Evolutionary conservation across 805 yeast species (phyloP).

Genomic region (Clavispora asparagi): DNA sequence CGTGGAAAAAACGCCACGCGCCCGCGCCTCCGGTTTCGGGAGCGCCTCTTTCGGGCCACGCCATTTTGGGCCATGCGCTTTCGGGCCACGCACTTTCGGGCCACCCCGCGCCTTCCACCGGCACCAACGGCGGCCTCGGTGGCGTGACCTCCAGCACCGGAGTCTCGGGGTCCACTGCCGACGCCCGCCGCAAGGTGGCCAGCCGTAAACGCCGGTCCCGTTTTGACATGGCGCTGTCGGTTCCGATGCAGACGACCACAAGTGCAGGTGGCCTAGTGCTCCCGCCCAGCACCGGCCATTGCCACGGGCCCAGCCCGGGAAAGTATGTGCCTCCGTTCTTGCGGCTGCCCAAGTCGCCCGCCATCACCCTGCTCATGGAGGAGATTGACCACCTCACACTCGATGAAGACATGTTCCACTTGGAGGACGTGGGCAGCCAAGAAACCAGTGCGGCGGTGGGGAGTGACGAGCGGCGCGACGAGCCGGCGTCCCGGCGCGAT

Average conservation of each 20-base stretch:
- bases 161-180: not conserved
- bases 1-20: constrained; percentile 22
- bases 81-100: not conserved
- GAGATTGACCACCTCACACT: constrained; percentile 31
- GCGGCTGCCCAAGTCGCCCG: constrained; percentile 37
- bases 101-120: not conserved
- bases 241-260: not conserved
- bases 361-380: constrained; percentile 29
- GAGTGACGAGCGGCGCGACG: constrained; percentile 3
- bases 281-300: constrained; percentile 1
- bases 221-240: not conserved
- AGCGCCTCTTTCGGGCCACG: not conserved
- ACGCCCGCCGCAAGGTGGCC: not conserved
- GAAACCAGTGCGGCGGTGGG: constrained; percentile 1
- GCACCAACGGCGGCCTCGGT: not conserved
- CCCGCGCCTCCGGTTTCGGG: not conserved
- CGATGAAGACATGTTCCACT: constrained; percentile 37
- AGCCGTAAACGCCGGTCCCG: not conserved
- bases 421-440: constrained; percentile 31
- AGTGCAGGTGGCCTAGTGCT: not conserved
- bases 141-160: not conserved
- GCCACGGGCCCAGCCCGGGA: constrained; percentile 14
- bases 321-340: constrained; percentile 40
- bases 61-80: not conserved
- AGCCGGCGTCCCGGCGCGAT: not conserved